Conservation (phyloP, 2,329 filamentous ascomycete species). For the Beauveria scarabaeidicola region DNA sequence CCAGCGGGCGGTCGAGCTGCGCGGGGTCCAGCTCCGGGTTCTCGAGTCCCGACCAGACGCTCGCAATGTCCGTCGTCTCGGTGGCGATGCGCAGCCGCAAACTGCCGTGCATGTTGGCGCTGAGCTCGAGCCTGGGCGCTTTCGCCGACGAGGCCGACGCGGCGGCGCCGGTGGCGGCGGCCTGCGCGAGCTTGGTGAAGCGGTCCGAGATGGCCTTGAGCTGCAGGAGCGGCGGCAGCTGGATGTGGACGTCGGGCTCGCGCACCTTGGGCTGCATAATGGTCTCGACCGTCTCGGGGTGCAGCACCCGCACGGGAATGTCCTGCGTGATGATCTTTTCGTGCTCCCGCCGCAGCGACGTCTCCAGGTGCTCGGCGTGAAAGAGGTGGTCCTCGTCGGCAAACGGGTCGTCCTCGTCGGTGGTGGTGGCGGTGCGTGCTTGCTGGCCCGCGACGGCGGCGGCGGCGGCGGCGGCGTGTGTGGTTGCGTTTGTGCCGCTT, state of each 20-base stretch:
- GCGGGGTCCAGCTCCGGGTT: constrained; percentile 81
- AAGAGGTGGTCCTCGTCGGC: constrained; percentile 38
- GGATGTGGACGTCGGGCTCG: constrained; percentile 90
- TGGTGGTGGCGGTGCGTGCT: constrained; percentile 15
- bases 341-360: constrained; percentile 56
- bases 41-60: constrained; percentile 73
- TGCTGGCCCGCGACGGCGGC: constrained; percentile 19
- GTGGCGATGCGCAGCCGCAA: constrained; percentile 72
- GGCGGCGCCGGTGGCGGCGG: constrained; percentile 15
- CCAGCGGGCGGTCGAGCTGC: constrained; percentile 62
- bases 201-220: constrained; percentile 91
- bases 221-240: constrained; percentile 76
- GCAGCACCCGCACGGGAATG: constrained; percentile 86
- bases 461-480: constrained; percentile 23
- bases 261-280: constrained; percentile 86
- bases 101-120: constrained; percentile 90
- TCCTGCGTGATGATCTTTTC: constrained; percentile 94
- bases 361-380: constrained; percentile 44
- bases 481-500: constrained; percentile 23
- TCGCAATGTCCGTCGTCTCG: constrained; percentile 77
- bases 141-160: constrained; percentile 15
- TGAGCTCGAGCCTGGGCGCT: constrained; percentile 68
- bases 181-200: constrained; percentile 76
- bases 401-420: constrained; percentile 29
- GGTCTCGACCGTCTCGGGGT: constrained; percentile 76